Base-by-base conservation (phyloP, 2,329 filamentous ascomycete species). In the Fusarium sp. region DNA sequence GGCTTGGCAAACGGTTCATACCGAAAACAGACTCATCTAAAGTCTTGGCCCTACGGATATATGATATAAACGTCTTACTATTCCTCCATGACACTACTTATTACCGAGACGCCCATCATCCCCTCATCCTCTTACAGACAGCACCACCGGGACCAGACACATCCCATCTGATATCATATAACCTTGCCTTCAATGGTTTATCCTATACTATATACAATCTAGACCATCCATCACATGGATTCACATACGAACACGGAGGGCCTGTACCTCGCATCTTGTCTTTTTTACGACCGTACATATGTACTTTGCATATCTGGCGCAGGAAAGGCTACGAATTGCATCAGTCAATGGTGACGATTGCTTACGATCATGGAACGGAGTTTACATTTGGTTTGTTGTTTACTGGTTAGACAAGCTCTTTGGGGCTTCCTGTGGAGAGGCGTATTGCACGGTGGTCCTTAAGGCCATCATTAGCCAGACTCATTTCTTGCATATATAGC, bases 1-100 rank as follows among this genome's bases (percentile, higher is more conserved):
- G 2, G 81, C 85, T 32, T 86, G 84, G 83, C 83, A 86, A 73
- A 77, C 82, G 43, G 80, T 86, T 55, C 81, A 82, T 69, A 82
- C 83, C 9, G 84, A 86, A 74, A 87, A 86, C 73, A 75, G 79
- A 70, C 78, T 80, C 55, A 81, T 86, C 30, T 86, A 74, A 63
- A 55, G 41, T 42, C 55, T 55, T 58, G 55, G 55, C 63, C 57
- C 55, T 46, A 40, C 47, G 55, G 30, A 55, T 43, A 43, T 54
- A 42, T 16, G 49, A 27, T 53, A 50, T 53, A 20, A 41, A 55
- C 55, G 55, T 53, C 46, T 25, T 43, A 28, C 41, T 21, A 51
- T 28, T 25, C 13, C 32, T 25, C 12, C 28, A 46, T 65, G 27
- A 42, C 32, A 53, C 14, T 51, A 28, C 49, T n/a, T 53, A 14